These are phyloP conservation scores for Quercus mongolica DNA, from an alignment of 306 rosid species.

Conservation along the genomic window DNA sequence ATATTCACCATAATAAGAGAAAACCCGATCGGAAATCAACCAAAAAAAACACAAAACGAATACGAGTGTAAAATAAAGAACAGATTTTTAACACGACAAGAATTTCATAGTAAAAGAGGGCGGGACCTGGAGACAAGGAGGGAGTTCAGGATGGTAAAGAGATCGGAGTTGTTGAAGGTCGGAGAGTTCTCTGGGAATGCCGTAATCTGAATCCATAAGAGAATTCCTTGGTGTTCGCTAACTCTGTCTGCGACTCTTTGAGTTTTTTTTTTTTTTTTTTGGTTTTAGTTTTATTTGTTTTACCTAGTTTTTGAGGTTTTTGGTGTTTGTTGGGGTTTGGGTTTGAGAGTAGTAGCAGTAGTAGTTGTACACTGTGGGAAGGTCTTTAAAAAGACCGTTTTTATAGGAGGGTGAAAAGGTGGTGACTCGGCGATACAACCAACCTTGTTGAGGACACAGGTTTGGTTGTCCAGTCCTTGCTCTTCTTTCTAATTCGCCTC, in stretches of 20 bases:
- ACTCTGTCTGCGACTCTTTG: too few species aligned
- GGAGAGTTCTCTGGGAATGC: conserved; percentile 89
- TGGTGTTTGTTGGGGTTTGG: neutral
- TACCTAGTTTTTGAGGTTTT: neutral
- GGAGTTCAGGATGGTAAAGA: conserved; percentile 69
- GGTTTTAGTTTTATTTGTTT: neutral
- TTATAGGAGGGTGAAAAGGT: neutral
- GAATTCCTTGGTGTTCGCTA: too few species aligned
- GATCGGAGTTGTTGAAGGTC: conserved; percentile 78
- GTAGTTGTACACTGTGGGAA: neutral
- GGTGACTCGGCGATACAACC: conserved; percentile 3
- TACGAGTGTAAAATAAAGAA: neutral
- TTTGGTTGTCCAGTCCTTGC: neutral
- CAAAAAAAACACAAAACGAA: neutral
- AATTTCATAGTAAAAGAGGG: neutral
- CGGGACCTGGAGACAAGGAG: conserved; percentile 79
- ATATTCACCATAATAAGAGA: neutral
- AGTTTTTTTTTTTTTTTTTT: too few species aligned
- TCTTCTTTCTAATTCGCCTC: neutral
- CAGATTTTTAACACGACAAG: too few species aligned
- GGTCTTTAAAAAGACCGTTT: neutral
- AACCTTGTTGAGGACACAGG: neutral
- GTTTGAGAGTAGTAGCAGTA: too few species aligned
- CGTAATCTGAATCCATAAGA: conserved; percentile 82
- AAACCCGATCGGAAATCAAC: neutral